phyloP scores from a whole-genome alignment of 176 grass and related monocot genomes.

The Avena insularis region DNA sequence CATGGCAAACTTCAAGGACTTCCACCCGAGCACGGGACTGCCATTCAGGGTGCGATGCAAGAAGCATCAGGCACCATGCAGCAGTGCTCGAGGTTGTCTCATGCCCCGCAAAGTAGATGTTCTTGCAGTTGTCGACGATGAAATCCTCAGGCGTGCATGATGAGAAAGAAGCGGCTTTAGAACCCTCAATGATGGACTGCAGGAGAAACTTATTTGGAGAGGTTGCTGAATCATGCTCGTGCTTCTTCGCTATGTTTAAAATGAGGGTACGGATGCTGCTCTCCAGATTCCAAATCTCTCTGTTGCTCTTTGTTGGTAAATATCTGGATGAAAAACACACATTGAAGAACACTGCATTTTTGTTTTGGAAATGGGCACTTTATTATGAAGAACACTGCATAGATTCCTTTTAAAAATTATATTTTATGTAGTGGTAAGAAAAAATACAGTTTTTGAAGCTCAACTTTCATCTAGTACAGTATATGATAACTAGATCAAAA shows the following conservation, averaged over 20 bases:
- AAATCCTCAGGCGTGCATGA: slow-evolving; percentile 48
- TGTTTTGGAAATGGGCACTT: no score
- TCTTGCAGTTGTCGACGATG: slow-evolving; percentile 90
- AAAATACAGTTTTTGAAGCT: neutral
- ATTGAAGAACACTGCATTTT: neutral
- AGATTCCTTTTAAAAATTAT: neutral
- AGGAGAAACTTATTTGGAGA: slow-evolving; percentile 50
- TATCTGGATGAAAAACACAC: slow-evolving; percentile 49
- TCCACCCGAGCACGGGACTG: slow-evolving; percentile 55
- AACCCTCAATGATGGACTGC: slow-evolving; percentile 68
- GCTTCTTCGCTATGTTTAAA: slow-evolving; percentile 53
- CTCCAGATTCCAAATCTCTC: slow-evolving; percentile 62
- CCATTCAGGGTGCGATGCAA: slow-evolving; percentile 74
- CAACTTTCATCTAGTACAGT: neutral
- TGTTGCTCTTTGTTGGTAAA: slow-evolving; percentile 69
- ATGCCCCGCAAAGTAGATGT: slow-evolving; percentile 80
- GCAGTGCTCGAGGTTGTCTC: slow-evolving; percentile 64
- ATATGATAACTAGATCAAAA: neutral
- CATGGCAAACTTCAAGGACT: slow-evolving; percentile 50
- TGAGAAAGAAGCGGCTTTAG: slow-evolving; percentile 12
- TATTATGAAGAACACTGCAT: neutral
- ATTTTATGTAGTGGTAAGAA: neutral
- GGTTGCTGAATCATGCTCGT: slow-evolving; percentile 7
- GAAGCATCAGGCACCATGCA: slow-evolving; percentile 82
- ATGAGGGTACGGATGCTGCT: slow-evolving; percentile 54